These are phyloP conservation scores for Ocimum tenuiflorum DNA, from an alignment of 257 asterid species.

Conservation along the genomic window DNA sequence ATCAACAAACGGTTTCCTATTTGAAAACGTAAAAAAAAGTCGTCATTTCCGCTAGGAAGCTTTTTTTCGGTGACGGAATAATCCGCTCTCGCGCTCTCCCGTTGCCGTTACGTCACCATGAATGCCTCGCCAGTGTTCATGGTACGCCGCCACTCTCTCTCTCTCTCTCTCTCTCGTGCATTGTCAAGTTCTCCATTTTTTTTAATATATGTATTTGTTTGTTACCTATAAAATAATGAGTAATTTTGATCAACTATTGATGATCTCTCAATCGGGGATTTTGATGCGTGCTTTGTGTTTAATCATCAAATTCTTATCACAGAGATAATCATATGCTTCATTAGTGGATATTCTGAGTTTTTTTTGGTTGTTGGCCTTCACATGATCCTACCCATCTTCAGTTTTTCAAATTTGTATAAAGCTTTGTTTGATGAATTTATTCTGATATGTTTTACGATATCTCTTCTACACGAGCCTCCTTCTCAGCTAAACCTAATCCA, in stretches of 20 bases:
- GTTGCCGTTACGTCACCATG: conserved; percentile 88
- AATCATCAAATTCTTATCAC: background rate
- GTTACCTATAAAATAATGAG: background rate
- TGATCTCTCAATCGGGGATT: background rate
- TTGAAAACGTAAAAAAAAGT: conserved; percentile 20
- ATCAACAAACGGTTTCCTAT: background rate
- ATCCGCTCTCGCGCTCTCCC: conserved; percentile 79
- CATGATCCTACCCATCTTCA: background rate
- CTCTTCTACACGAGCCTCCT: background rate
- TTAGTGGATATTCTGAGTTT: background rate
- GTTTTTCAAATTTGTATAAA: background rate
- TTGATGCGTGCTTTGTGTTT: background rate
- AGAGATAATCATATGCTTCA: no score
- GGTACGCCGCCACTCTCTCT: conserved; percentile 46
- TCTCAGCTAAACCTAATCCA: background rate
- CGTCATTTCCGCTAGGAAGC: conserved; percentile 36
- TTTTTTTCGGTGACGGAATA: conserved; percentile 68
- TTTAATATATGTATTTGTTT: background rate
- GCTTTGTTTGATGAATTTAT: background rate
- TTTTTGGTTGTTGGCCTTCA: background rate
- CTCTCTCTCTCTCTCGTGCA: no score
- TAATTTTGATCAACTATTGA: no score
- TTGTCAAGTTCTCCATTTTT: no score
- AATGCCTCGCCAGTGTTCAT: conserved; percentile 99
- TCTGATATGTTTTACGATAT: background rate